Percentiles rank a stretch among this genome's conserved stretches.
Evolutionary conservation across 2,329 filamentous ascomycete species (phyloP).

Genomic region (Leptodontidium sp.): DNA sequence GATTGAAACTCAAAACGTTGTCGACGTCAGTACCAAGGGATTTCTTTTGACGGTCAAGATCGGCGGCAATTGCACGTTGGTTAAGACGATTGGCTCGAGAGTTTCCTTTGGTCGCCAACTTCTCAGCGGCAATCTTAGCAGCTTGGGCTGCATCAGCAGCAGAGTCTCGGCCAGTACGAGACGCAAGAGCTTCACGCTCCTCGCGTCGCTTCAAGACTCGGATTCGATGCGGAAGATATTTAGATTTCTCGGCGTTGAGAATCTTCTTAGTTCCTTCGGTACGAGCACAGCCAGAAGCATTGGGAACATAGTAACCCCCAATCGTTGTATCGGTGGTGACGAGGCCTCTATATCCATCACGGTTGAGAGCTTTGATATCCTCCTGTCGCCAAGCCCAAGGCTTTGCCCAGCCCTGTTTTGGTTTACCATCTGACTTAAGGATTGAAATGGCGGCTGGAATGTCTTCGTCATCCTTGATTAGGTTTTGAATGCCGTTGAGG

Average conservation of each 20-base stretch:
- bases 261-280: slow-evolving; percentile 97
- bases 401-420: slow-evolving; percentile 61
- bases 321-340: slow-evolving; percentile 54
- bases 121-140: slow-evolving; percentile 78
- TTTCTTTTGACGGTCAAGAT: slow-evolving; percentile 95
- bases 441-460: slow-evolving; percentile 61
- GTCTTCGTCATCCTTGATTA: slow-evolving; percentile 75
- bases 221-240: slow-evolving; percentile 96
- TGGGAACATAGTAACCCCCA: slow-evolving; percentile 81
- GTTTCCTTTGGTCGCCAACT: slow-evolving; percentile 83
- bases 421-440: slow-evolving; percentile 55
- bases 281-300: slow-evolving; percentile 82
- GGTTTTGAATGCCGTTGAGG: slow-evolving; percentile 73
- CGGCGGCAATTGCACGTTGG: slow-evolving; percentile 91
- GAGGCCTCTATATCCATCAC: slow-evolving; percentile 59
- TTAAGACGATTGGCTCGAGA: slow-evolving; percentile 95
- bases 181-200: slow-evolving; percentile 81
- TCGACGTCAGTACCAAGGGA: slow-evolving; percentile 84
- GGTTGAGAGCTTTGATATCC: slow-evolving; percentile 74
- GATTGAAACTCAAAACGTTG: slow-evolving; percentile 89
- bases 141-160: slow-evolving; percentile 73
- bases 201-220: slow-evolving; percentile 92
- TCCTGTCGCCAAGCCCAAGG: slow-evolving; percentile 78
- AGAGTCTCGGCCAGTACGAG: slow-evolving; percentile 72
- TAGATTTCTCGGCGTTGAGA: slow-evolving; percentile 95